A percentile compares a stretch with the other conserved stretches of the same genome.
Evolutionary conservation across 177 flowering plant species (phyloP).

Genomic region (Tripterygium wilfordii): DNA sequence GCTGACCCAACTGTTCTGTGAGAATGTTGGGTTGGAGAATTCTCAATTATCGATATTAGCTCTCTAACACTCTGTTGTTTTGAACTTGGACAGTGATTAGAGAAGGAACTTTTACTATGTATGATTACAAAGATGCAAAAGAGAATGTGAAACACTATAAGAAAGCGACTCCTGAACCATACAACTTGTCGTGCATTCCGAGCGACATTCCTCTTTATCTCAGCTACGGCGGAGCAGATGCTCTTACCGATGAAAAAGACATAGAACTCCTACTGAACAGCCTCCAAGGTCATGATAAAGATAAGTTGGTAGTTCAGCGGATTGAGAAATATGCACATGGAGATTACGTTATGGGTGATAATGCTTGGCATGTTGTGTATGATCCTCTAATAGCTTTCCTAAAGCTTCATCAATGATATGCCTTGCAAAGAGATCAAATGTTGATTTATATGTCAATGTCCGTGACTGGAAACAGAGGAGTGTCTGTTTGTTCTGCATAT

Average conservation of each 20-base stretch:
- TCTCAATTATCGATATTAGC: too few species aligned
- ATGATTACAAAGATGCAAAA: conserved; percentile 13
- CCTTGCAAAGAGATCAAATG: too few species aligned
- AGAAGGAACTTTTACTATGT: conserved; percentile 15
- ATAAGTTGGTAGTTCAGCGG: conserved; percentile 50
- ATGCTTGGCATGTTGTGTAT: conserved; percentile 61
- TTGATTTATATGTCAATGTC: too few species aligned
- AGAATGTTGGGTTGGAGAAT: too few species aligned
- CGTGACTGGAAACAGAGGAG: too few species aligned
- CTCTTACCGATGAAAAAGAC: conserved; percentile 57
- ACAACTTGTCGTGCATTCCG: conserved; percentile 46
- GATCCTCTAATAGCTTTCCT: conserved; percentile 60
- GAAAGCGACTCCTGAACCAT: conserved; percentile 17
- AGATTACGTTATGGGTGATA: conserved; percentile 59
- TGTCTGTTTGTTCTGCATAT: too few species aligned
- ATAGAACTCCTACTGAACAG: conserved; percentile 36
- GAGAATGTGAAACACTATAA: conserved; percentile 22
- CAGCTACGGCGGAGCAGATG: conserved; percentile 69
- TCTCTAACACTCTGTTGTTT: too few species aligned
- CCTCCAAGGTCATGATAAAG: conserved; percentile 48
- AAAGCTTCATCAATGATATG: conserved; percentile 25
- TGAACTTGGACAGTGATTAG: conserved; percentile 11
- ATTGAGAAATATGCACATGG: conserved; percentile 65
- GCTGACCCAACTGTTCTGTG: too few species aligned
- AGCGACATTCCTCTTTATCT: conserved; percentile 62